These are phyloP conservation scores for Aspergillus sp. DNA, from an alignment of 2,329 filamentous ascomycete genomes.

Conservation along the genomic window DNA sequence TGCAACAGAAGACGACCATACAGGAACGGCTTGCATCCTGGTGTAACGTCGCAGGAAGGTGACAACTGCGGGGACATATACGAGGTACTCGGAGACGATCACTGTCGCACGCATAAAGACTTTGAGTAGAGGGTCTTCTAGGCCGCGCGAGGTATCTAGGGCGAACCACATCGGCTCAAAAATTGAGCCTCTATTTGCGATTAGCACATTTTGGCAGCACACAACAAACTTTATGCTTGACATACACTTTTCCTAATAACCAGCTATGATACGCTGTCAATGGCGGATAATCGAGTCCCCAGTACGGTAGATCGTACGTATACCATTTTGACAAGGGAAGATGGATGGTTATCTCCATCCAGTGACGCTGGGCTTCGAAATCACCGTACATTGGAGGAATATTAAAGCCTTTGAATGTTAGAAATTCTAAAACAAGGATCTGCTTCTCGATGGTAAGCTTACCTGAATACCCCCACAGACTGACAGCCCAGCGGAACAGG, in stretches of 20 bases:
- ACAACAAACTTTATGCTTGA: constrained; percentile 11
- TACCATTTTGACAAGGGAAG: constrained; percentile 95
- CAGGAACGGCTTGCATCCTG: constrained; percentile 71
- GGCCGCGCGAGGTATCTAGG: constrained; percentile 76
- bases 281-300: constrained; percentile 96
- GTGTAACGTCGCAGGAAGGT: constrained; percentile 83
- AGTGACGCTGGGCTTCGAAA: constrained; percentile 96
- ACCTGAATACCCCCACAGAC: constrained; percentile 95
- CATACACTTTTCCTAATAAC: constrained; percentile 78
- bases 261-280: constrained; percentile 98
- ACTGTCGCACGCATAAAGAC: constrained; percentile 96
- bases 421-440: neutral
- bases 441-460: constrained; percentile 21
- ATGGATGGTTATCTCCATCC: constrained; percentile 95
- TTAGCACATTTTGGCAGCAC: constrained; percentile 13
- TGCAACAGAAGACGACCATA: constrained; percentile 81
- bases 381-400: constrained; percentile 91
- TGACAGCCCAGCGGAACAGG: constrained; percentile 88
- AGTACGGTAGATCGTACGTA: constrained; percentile 94
- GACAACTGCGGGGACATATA: constrained; percentile 81
- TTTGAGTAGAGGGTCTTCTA: constrained; percentile 77
- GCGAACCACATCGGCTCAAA: constrained; percentile 87
- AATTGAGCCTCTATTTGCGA: constrained; percentile 59
- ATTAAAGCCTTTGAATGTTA: constrained; percentile 60
- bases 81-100: constrained; percentile 83